Percentiles rank a stretch among this genome's conserved stretches.
Evolutionary conservation across 192 early-diverging fungal species (phyloP).

Genomic region (Coemansia sp.): DNA sequence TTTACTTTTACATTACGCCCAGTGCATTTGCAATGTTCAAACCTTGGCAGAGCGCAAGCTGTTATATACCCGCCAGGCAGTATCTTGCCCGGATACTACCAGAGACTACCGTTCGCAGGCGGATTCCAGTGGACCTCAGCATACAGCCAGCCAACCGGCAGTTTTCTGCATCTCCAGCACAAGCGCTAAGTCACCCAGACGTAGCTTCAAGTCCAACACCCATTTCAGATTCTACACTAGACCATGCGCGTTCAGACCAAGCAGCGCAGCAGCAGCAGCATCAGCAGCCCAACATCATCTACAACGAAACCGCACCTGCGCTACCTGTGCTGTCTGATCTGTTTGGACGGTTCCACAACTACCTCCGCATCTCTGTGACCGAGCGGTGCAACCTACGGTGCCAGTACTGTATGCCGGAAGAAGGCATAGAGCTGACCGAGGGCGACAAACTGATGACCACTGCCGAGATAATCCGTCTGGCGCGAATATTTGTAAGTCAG

Average conservation of each 20-base stretch:
- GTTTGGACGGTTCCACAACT: constrained; percentile 87
- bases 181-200: background rate
- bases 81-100: too few relatives aligned
- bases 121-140: too few relatives aligned
- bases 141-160: too few relatives aligned
- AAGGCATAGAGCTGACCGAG: constrained; percentile 75
- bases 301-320: background rate
- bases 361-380: constrained; percentile 91
- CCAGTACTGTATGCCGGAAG: constrained; percentile 97
- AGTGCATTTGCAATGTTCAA: too few relatives aligned
- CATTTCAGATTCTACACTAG: too few relatives aligned
- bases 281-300: background rate
- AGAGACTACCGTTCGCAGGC: too few relatives aligned
- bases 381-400: constrained; percentile 96
- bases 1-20: too few relatives aligned
- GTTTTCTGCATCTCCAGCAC: too few relatives aligned
- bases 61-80: too few relatives aligned
- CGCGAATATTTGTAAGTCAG: constrained; percentile 79
- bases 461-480: constrained; percentile 78
- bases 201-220: background rate
- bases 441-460: constrained; percentile 70
- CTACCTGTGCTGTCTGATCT: constrained; percentile 62
- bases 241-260: too few relatives aligned
- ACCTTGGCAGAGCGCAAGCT: too few relatives aligned
- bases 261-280: background rate